Evolutionary conservation across 768 basidiomycete species (phyloP).

Genomic region (Tricholoma sp.): DNA sequence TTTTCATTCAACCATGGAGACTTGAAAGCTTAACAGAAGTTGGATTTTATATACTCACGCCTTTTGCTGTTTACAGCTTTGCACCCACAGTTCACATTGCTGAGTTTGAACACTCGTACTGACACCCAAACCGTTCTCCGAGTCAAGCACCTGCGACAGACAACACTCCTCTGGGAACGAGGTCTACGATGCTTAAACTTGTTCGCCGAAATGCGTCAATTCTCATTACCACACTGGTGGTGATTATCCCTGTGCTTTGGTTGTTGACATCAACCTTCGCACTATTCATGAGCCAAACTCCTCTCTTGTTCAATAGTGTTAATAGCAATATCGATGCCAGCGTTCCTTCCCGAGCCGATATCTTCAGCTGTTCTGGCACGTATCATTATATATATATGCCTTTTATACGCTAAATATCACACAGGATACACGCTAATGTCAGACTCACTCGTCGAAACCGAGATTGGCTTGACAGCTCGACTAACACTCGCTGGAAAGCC

Average conservation of each 20-base stretch:
- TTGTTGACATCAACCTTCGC: constrained; percentile 6
- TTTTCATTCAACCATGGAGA: too few species aligned
- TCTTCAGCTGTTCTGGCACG: constrained; percentile 7
- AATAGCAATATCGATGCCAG: not conserved
- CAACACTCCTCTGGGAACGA: not conserved
- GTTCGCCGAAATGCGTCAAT: not conserved
- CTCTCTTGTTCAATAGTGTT: constrained; percentile 1
- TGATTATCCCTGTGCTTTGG: not conserved
- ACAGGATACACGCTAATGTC: constrained; percentile 51
- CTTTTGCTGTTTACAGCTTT: too few species aligned
- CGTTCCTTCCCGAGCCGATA: constrained; percentile 11
- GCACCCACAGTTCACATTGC: too few species aligned
- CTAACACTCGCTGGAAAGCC: constrained; percentile 48
- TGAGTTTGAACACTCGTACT: too few species aligned
- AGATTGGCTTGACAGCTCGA: constrained; percentile 48
- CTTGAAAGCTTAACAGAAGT: too few species aligned
- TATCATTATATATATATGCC: not conserved
- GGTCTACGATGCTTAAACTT: not conserved
- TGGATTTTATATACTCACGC: too few species aligned
- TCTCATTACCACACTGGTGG: constrained; percentile 2
- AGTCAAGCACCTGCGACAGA: too few species aligned
- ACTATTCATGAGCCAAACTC: constrained; percentile 5
- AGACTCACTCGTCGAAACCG: constrained; percentile 30
- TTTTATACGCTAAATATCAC: not conserved
- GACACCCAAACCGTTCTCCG: too few species aligned